Base-by-base conservation (phyloP, 345 rosid genomes). In the Hibiscus trionum region DNA sequence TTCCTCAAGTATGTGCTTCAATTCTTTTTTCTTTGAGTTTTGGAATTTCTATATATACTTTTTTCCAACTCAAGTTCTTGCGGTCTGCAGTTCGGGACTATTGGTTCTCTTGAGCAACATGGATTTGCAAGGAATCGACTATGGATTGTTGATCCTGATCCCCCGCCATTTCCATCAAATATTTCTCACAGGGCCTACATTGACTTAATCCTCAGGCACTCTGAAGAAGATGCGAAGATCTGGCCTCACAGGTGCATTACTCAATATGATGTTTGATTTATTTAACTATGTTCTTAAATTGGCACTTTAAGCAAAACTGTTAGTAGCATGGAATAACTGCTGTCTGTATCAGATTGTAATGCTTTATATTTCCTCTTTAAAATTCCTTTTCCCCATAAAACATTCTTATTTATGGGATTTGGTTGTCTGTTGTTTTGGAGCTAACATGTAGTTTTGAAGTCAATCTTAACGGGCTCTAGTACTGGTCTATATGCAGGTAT, bases 1-100 rank as follows among this genome's bases (percentile, higher is more conserved):
- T 93, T 73, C 98, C 98, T 68, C 98, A 91, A 79, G 98, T 88
- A 87, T 68, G 91, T 76, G 64, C 50, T 50, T 74, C 67, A 29
- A 71, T 75, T 61, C 27, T 27, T 63, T 66, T 39, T 7, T 52
- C 62, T 72, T 11, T 16, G 31, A 63, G 15, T 35, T 50, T 68
- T 21, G 5, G 10, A n/a, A 8, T 59, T 61, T 39, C 5, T 53
- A 19, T 57, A 33, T 77, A 16, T 52, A 52, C 7, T 64, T 76
- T 69, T 61, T 67, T 75, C 69, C 77, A 21, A 21, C 24, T 21
- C 24, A 21, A 21, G 24, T 21, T 21, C 24, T 21, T 21, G 24
- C 0, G 24, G 24, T 21, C 24, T 21, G 24, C 24, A 91, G 97
- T 89, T 91, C 33, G 80, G 84, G 73, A 88, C 72, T 80, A 83